A percentile compares a stretch with the other conserved stretches of the same genome.
Conservation (phyloP, 805 yeast species). For the Brettanomyces anomalus region DNA sequence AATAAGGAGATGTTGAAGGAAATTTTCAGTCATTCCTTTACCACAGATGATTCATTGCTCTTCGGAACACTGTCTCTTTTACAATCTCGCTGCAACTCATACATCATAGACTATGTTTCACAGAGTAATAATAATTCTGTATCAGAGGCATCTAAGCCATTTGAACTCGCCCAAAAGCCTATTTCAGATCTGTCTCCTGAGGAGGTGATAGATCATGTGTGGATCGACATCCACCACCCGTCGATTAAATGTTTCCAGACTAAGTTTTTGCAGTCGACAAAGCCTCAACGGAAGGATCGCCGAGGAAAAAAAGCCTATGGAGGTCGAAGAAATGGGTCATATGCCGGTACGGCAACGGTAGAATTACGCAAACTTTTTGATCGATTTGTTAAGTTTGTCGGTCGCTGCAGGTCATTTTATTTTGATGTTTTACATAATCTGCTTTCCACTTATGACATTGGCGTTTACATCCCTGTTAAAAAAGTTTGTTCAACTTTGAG, state of each 20-base stretch:
- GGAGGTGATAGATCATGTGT: conserved; percentile 39
- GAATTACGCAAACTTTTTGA: conserved; percentile 51
- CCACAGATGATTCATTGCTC: conserved; percentile 33
- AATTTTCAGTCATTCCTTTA: conserved; percentile 18
- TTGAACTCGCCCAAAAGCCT: conserved; percentile 2
- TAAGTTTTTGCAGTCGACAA: conserved; percentile 18
- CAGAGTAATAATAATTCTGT: neutral
- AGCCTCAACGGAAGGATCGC: neutral
- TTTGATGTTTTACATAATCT: conserved; percentile 31
- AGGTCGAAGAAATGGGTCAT: neutral
- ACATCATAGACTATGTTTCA: conserved; percentile 32
- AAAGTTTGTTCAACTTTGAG: conserved; percentile 22
- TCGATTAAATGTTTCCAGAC: conserved; percentile 48
- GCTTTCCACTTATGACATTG: conserved; percentile 28
- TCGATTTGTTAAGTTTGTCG: conserved; percentile 38
- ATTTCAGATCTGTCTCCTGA: conserved; percentile 10
- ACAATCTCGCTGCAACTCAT: conserved; percentile 36
- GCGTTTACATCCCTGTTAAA: conserved; percentile 26
- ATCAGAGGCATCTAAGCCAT: neutral
- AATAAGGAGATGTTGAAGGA: conserved; percentile 25
- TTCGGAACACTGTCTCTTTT: conserved; percentile 40
- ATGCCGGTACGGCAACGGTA: conserved; percentile 22
- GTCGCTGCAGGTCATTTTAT: conserved; percentile 41
- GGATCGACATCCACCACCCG: conserved; percentile 60
- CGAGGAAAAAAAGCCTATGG: neutral